phyloP scores from a whole-genome alignment of 2,329 filamentous ascomycete species.

The Hymenoscyphus repandus region DNA sequence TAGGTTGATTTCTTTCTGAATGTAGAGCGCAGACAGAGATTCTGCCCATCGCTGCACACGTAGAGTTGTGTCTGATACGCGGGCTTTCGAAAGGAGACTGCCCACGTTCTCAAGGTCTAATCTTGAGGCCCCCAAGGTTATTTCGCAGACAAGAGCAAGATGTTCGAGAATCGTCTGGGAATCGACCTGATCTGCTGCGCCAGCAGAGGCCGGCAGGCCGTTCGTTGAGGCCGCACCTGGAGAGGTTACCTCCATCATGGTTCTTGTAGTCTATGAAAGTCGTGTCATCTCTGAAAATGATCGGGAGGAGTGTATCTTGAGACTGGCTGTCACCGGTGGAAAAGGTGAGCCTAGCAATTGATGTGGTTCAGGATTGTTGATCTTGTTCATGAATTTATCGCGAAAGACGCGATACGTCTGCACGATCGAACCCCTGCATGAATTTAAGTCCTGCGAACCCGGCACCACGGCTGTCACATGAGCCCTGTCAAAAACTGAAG shows the following conservation, averaged over 20 bases:
- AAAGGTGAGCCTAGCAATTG: slow-evolving; percentile 15
- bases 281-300: slow-evolving; percentile 22
- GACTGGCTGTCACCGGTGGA: slow-evolving; percentile 14
- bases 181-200: slow-evolving; percentile 51
- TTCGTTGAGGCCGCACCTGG: slow-evolving; percentile 26
- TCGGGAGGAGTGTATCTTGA: slow-evolving; percentile 12
- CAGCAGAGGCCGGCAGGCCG: slow-evolving; percentile 23
- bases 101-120: slow-evolving; percentile 75
- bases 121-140: slow-evolving; percentile 69
- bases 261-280: slow-evolving; percentile 15
- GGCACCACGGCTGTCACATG: background rate
- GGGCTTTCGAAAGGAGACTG: slow-evolving; percentile 72
- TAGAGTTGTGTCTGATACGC: slow-evolving; percentile 73
- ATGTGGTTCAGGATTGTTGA: slow-evolving; percentile 16
- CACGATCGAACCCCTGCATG: slow-evolving; percentile 6
- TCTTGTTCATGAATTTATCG: background rate
- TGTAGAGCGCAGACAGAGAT: slow-evolving; percentile 80
- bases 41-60: slow-evolving; percentile 90
- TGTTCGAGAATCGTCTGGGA: slow-evolving; percentile 67
- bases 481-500: too few relatives aligned
- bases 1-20: slow-evolving; percentile 72
- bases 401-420: slow-evolving; percentile 5
- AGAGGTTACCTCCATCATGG: slow-evolving; percentile 31
- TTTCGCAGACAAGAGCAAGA: slow-evolving; percentile 63
- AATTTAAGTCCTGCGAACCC: background rate